phyloP scores from a whole-genome alignment of 805 yeast genomes.

The Ogataea angusta region DNA sequence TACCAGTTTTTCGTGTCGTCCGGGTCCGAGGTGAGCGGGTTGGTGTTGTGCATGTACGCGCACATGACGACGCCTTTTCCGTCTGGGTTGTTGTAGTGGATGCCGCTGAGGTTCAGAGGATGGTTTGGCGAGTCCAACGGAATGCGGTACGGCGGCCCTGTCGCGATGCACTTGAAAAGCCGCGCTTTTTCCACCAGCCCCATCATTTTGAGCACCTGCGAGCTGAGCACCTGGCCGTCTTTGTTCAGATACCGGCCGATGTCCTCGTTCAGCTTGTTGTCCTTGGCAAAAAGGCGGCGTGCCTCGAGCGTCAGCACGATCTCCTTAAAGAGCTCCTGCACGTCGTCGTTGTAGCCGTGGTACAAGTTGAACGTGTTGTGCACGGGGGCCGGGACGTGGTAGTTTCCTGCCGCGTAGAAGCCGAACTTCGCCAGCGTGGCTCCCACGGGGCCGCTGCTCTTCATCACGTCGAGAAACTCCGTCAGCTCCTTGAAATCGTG shows the following conservation, averaged over 20 bases:
- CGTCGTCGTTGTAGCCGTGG: constrained; percentile 35
- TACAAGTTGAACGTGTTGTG: constrained; percentile 29
- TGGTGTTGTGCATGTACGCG: constrained; percentile 24
- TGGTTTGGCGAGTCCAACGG: constrained; percentile 29
- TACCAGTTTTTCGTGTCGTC: constrained; percentile 31
- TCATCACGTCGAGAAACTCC: constrained; percentile 31
- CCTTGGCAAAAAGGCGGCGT: constrained; percentile 4
- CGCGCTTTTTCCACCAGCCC: constrained; percentile 28
- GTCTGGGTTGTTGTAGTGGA: constrained; percentile 26
- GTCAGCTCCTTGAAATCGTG: constrained; percentile 48
- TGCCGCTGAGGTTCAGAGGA: constrained; percentile 27
- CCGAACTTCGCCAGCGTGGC: constrained; percentile 27
- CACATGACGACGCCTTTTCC: constrained; percentile 23
- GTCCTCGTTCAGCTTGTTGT: constrained; percentile 8
- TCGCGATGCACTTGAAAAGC: constrained; percentile 26
- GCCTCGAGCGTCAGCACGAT: constrained; percentile 31
- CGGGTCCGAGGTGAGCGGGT: constrained; percentile 20
- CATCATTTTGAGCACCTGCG: constrained; percentile 24
- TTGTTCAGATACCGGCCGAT: constrained; percentile 19
- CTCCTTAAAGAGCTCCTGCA: constrained; percentile 32
- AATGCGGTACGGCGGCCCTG: constrained; percentile 31
- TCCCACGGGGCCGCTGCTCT: constrained; percentile 24
- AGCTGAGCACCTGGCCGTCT: constrained; percentile 19
- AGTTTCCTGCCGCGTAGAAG: constrained; percentile 28
- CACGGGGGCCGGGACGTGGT: constrained; percentile 7